A percentile compares a stretch with the other conserved stretches of the same genome.
phyloP scores from a whole-genome alignment of 2,329 filamentous ascomycete genomes.

The Clarireedia homoeocarpa region DNA sequence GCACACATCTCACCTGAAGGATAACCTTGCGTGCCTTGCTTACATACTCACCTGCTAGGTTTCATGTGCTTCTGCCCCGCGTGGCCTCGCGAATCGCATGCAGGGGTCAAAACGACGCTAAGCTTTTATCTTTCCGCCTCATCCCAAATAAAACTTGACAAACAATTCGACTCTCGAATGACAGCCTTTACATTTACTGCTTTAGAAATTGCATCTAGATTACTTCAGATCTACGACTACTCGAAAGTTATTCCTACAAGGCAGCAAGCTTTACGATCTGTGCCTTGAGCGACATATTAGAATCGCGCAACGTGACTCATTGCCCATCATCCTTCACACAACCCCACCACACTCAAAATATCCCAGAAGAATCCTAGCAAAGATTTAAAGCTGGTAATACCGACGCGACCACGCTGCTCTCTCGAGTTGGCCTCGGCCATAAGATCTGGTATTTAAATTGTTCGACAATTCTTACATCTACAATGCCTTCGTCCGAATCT shows the following conservation, averaged over 20 bases:
- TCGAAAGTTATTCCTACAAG: no score
- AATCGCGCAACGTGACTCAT: constrained; percentile 7
- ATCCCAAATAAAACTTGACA: not conserved
- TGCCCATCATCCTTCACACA: not conserved
- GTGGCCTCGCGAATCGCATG: not conserved
- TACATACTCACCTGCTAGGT: not conserved
- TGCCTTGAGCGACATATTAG: no score
- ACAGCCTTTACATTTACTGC: not conserved
- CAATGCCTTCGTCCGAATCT: constrained; percentile 18
- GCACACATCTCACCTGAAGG: not conserved
- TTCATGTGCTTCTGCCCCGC: not conserved
- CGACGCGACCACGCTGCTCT: not conserved
- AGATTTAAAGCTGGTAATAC: not conserved
- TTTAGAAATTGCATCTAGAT: not conserved
- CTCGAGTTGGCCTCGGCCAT: not conserved
- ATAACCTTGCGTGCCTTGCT: not conserved
- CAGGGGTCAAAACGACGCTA: not conserved
- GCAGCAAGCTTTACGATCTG: no score
- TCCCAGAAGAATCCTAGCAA: not conserved
- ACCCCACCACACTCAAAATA: not conserved
- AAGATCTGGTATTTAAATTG: not conserved
- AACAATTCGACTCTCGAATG: not conserved
- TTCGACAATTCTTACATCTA: not conserved
- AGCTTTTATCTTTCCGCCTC: not conserved
- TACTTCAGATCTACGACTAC: no score